These are phyloP conservation scores for Penicillium psychrofluorescens DNA, from an alignment of 495 filamentous ascomycete species.

Conservation along the genomic window DNA sequence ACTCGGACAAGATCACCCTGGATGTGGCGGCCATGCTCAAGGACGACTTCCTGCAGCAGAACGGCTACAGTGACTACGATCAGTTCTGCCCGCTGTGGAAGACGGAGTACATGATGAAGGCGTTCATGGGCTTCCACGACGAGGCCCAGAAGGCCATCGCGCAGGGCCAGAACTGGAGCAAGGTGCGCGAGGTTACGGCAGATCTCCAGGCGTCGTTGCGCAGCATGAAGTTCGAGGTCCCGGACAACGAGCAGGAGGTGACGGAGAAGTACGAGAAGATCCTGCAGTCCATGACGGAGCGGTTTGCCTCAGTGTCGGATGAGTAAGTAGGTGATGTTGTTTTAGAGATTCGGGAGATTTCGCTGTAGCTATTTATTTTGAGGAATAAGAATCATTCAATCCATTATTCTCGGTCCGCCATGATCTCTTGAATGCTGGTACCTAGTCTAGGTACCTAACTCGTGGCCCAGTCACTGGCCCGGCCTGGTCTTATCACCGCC, in stretches of 20 bases:
- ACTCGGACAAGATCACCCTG: slow-evolving; percentile 96
- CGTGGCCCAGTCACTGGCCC: background rate
- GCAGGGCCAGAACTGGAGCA: slow-evolving; percentile 82
- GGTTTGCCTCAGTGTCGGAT: slow-evolving; percentile 89
- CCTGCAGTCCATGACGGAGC: slow-evolving; percentile 84
- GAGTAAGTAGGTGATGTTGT: slow-evolving; percentile 51
- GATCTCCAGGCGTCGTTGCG: slow-evolving; percentile 79
- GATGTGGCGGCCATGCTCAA: slow-evolving; percentile 89
- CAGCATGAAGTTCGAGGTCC: slow-evolving; percentile 94
- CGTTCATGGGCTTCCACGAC: slow-evolving; percentile 95
- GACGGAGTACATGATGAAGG: slow-evolving; percentile 99
- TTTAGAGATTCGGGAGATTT: slow-evolving; percentile 28
- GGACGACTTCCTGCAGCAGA: slow-evolving; percentile 99
- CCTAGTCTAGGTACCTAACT: background rate
- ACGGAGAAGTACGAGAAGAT: slow-evolving; percentile 89
- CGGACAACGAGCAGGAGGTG: slow-evolving; percentile 65
- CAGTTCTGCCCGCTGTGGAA: slow-evolving; percentile 99
- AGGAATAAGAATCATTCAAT: too few species aligned
- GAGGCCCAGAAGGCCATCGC: slow-evolving; percentile 93
- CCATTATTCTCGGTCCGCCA: too few species aligned
- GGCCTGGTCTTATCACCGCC: slow-evolving; percentile 17
- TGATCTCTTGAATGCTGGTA: too few species aligned
- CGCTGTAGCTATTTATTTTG: slow-evolving; percentile 30
- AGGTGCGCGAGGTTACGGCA: slow-evolving; percentile 81
- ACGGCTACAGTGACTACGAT: slow-evolving; percentile 98